These are phyloP conservation scores for Trifolium repens DNA, from an alignment of 306 rosid genomes.

Conservation along the genomic window DNA sequence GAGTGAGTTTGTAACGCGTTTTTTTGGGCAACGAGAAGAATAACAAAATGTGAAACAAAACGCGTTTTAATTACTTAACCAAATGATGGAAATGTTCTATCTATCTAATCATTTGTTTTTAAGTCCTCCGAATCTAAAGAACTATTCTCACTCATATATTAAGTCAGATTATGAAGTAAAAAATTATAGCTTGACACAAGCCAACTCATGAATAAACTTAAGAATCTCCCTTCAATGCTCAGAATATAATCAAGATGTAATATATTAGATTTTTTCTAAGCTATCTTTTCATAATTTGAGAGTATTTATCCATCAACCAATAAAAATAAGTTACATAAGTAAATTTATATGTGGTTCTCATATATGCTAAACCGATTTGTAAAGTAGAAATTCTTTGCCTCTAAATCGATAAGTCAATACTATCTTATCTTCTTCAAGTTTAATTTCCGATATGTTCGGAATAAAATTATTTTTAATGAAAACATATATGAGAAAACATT, in stretches of 20 bases:
- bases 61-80: conserved; percentile 51
- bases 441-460: too few relatives aligned
- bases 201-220: background rate
- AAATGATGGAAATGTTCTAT: conserved; percentile 51
- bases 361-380: too few relatives aligned
- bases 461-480: too few relatives aligned
- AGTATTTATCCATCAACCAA: too few relatives aligned
- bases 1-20: conserved; percentile 37
- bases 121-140: conserved; percentile 24
- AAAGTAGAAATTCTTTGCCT: too few relatives aligned
- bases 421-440: too few relatives aligned
- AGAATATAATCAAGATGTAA: background rate
- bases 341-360: too few relatives aligned
- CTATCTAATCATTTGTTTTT: conserved; percentile 40
- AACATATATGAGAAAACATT: too few relatives aligned
- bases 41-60: conserved; percentile 34
- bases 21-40: conserved; percentile 43
- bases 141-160: conserved; percentile 7
- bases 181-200: background rate
- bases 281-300: too few relatives aligned
- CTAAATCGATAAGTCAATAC: too few relatives aligned
- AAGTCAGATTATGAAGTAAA: background rate
- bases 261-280: too few relatives aligned
- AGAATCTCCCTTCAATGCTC: background rate
- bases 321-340: too few relatives aligned